Evolutionary conservation across 305 asterid species (phyloP), one percentile per base, ranked within the genome.

Genomic region (Vinca major): DNA sequence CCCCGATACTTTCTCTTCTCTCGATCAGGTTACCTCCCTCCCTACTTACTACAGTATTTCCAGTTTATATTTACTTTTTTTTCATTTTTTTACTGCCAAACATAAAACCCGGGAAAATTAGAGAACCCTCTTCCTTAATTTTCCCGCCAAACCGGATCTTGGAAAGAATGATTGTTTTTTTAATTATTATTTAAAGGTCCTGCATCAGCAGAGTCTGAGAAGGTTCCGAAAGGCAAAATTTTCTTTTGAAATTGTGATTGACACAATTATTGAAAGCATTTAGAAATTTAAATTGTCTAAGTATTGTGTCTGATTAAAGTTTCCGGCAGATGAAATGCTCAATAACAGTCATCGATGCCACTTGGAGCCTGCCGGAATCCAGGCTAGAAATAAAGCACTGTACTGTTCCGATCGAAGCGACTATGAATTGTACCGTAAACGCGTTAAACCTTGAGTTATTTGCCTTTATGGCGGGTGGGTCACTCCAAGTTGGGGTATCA

Each of bases 1-100:
- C 61, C 70, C 70, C 14, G 70, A 50, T 26, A 66, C 37, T 13
- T 66, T 49, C 47, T 66, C 70, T 10, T 66, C 70, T n/a, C 60
- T 66, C 45, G 70, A 66, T n/a, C 70, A 66, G 84, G 63, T 80
- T 74, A 63, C 20, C 21, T 58, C 47, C 45, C 44, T 58, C 14
- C 63, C 36, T 33, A 41, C 7, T 3, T 41, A 41, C 7, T 0
- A 26, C 33, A 26, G 33, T 26, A 26, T 26, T 26, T 26, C 33
- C 33, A 4, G 7, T 41, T 7, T 7, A 45, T 45, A 45, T 8
- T 45, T 45, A 45, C 12, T 6, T 8, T 0, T 45, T 2, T 41
- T 4, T 41, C n/a, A n/a, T n/a, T 4, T 41, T 7, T 7, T 41
- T 41, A 4, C 5, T 4, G 45, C 45, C 52, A 3, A 48, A 48